A percentile compares a stretch with the other conserved stretches of the same genome.
phyloP scores from a whole-genome alignment of 768 basidiomycete species.

The Hericium alpestre region DNA sequence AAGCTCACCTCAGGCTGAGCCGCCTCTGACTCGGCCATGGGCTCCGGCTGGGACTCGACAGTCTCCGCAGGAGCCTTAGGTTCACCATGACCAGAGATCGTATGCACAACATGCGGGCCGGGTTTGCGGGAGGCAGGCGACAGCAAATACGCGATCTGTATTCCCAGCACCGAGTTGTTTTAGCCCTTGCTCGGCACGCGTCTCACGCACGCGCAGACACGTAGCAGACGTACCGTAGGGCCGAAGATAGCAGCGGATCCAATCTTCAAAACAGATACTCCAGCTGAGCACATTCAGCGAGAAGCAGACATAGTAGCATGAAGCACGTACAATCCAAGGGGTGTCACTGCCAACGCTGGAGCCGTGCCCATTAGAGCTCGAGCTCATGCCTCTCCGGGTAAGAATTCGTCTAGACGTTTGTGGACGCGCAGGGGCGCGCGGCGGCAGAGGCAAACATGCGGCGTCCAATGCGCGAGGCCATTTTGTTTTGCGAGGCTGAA shows the following conservation, averaged over 20 bases:
- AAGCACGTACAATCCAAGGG: slow-evolving; percentile 8
- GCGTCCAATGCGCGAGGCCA: slow-evolving; percentile 5
- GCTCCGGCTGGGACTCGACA: slow-evolving; percentile 34
- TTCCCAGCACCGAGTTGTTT: too few relatives aligned
- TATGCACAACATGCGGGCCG: slow-evolving; percentile 28
- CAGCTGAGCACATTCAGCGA: background rate
- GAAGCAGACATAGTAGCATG: background rate
- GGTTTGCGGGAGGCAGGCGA: slow-evolving; percentile 11
- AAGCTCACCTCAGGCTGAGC: background rate
- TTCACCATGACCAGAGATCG: slow-evolving; percentile 44
- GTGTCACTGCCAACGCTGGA: slow-evolving; percentile 2
- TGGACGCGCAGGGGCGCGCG: slow-evolving; percentile 2
- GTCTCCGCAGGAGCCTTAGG: slow-evolving; percentile 40
- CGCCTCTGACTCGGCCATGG: background rate
- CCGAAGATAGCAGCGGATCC: slow-evolving; percentile 11
- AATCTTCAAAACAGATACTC: background rate
- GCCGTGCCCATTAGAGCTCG: slow-evolving; percentile 4
- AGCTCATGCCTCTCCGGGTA: slow-evolving; percentile 5
- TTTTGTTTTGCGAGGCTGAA: background rate
- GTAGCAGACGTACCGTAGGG: slow-evolving; percentile 9
- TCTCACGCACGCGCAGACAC: background rate
- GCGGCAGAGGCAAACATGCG: slow-evolving; percentile 2
- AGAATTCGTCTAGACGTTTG: background rate
- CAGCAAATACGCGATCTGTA: slow-evolving; percentile 8
- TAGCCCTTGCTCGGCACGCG: too few relatives aligned